Evolutionary conservation across 2,329 filamentous ascomycete genomes (phyloP).

Genomic region (Cryoendolithus antarcticus): DNA sequence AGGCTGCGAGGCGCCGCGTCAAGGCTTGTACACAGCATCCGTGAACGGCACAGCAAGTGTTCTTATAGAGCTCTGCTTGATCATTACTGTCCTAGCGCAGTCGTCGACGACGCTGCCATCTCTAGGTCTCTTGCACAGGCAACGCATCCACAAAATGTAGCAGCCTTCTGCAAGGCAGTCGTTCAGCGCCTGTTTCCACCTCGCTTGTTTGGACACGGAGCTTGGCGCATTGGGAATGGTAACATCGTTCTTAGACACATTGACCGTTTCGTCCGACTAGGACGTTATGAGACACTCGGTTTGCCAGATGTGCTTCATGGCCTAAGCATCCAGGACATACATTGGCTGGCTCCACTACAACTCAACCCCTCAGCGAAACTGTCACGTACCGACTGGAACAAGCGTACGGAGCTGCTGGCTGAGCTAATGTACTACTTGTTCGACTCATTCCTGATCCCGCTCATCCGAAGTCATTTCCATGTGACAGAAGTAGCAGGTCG

Average conservation of each 20-base stretch:
- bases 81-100: conserved; percentile 59
- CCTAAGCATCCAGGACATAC: conserved; percentile 39
- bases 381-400: conserved; percentile 58
- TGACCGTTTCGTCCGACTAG: conserved; percentile 64
- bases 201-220: conserved; percentile 57
- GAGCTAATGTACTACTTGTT: conserved; percentile 90
- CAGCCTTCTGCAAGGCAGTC: conserved; percentile 73
- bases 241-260: conserved; percentile 51
- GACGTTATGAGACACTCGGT: conserved; percentile 69
- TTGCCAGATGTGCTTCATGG: conserved; percentile 67
- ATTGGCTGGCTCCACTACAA: conserved; percentile 57
- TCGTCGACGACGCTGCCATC: conserved; percentile 59
- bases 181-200: conserved; percentile 60
- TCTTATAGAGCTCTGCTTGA: conserved; percentile 67
- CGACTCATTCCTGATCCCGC: conserved; percentile 78
- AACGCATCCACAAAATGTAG: conserved; percentile 46
- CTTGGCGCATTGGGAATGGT: conserved; percentile 47
- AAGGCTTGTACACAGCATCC: conserved; percentile 54
- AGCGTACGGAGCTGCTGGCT: conserved; percentile 64
- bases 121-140: no score
- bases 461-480: conserved; percentile 81
- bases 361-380: conserved; percentile 39
- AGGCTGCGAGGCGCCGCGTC: conserved; percentile 52
- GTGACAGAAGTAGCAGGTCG: conserved; percentile 80
- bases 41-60: conserved; percentile 59